These are phyloP conservation scores for Raffaelea deltoideospora DNA, from an alignment of 2,329 filamentous ascomycete species.

Conservation along the genomic window DNA sequence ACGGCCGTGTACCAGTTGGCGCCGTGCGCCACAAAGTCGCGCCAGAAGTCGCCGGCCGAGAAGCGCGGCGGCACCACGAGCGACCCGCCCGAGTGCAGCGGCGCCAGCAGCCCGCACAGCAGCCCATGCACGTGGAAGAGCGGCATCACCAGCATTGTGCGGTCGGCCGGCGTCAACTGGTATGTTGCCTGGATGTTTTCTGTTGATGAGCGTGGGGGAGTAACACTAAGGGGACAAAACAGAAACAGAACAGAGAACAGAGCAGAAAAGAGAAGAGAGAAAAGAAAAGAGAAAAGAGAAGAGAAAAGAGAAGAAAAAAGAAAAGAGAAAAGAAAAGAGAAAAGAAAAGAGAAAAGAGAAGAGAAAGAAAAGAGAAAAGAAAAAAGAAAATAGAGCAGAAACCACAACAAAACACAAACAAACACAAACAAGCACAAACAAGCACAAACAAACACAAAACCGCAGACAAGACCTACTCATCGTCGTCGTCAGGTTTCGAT, in stretches of 20 bases:
- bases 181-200: conserved; percentile 71
- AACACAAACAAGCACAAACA: not conserved
- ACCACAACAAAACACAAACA: too few species aligned
- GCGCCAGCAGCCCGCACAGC: conserved; percentile 65
- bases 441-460: conserved; percentile 20
- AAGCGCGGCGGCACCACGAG: conserved; percentile 67
- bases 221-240: too few species aligned
- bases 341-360: not conserved
- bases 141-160: conserved; percentile 80
- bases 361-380: not conserved
- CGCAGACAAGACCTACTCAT: conserved; percentile 52
- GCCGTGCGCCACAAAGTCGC: conserved; percentile 54
- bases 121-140: conserved; percentile 87
- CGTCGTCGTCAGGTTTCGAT: conserved; percentile 65
- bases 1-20: conserved; percentile 90
- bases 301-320: too few species aligned
- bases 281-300: too few species aligned
- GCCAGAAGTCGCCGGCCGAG: conserved; percentile 73
- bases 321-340: too few species aligned
- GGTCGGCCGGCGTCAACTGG: conserved; percentile 51
- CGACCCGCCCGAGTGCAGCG: conserved; percentile 60
- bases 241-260: too few species aligned
- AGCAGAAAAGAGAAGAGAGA: too few species aligned
- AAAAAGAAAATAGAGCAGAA: too few species aligned
- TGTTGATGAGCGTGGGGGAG: conserved; percentile 17